Base-by-base conservation (phyloP, 2,329 filamentous ascomycete species). In the Colletotrichum spaethianum region DNA sequence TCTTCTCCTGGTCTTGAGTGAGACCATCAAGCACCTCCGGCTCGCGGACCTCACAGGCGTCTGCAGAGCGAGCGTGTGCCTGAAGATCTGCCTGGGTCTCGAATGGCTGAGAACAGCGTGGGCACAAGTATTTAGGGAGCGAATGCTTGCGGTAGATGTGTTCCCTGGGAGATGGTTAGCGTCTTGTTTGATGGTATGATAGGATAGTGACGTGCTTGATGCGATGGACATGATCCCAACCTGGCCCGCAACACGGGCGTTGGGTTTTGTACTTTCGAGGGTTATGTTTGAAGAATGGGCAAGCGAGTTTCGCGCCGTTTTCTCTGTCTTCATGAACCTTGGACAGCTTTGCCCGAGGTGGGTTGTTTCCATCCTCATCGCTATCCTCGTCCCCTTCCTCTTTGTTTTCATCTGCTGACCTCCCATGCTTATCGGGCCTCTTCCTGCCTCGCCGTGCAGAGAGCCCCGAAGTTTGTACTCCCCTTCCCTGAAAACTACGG, bases 261-360 rank as follows among this genome's bases (percentile, higher is more conserved):
- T 78, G 75, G 33, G 78, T 77, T 48, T 77, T 78, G 66, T 83
- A 83, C 26, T 78, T 78, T 9, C 77, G 74, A 0, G 80, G 80
- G 61, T 83, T 81, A 57, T 82, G 79, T 71, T 84, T 84, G 75
- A 78, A 83, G 65, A 80, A 85, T 0, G 83, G 83, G 63, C 83
- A 84, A 4, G 82, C 82, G 42, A 82, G 38, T 40, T 72, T 76
- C 42, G 50, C 46, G 12, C 65, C 52, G 38, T 18, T 56, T 26
- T 31, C 36, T 9, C 53, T 2, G 61, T 73, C 67, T 18, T 71
- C 61, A 9, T 70, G 61, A 12, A 73, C 48, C 36, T 57, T 66
- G 8, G 55, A 50, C 11, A 71, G 33, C 38, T 73, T 73, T 20
- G 66, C 46, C 8, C 61, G 53, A 4, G 67, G 70, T 5, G 23